phyloP scores from a whole-genome alignment of 2,329 filamentous ascomycete species.

The Nakataea oryzae region DNA sequence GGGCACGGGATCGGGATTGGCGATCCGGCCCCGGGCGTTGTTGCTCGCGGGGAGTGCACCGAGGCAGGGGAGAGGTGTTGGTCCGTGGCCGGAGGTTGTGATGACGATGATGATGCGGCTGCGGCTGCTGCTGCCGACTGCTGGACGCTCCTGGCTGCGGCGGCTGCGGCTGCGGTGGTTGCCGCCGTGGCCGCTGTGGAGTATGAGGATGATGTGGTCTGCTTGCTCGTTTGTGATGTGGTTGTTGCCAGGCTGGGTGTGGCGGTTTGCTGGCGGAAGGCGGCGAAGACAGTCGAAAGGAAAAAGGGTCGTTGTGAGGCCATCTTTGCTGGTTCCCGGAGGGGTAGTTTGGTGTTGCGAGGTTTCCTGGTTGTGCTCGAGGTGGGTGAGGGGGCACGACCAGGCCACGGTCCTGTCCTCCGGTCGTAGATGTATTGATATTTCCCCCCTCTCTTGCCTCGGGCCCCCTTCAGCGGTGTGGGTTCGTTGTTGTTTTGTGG shows the following conservation, averaged over 20 bases:
- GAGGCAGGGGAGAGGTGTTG: conserved; percentile 1
- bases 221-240: conserved; percentile 18
- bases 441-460: not conserved
- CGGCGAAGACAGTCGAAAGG: conserved; percentile 45
- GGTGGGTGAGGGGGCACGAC: not conserved
- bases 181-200: conserved; percentile 11
- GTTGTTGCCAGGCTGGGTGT: conserved; percentile 9
- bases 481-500: not conserved
- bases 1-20: conserved; percentile 27
- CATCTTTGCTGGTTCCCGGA: conserved; percentile 20
- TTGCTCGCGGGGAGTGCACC: conserved; percentile 9
- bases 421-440: not conserved
- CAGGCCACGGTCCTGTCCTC: not conserved
- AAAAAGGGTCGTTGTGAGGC: conserved; percentile 45
- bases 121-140: conserved; percentile 14
- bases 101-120: conserved; percentile 7
- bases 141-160: conserved; percentile 8
- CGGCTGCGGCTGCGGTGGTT: conserved; percentile 11
- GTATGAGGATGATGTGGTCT: conserved; percentile 22
- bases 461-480: not conserved
- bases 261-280: conserved; percentile 36
- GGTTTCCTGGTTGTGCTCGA: not conserved
- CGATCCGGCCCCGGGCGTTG: conserved; percentile 11
- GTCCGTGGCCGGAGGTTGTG: conserved; percentile 4
- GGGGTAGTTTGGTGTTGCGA: not conserved